phyloP scores from a whole-genome alignment of 108 stramenopile genomes.

The Cyclotella kingstonii region DNA sequence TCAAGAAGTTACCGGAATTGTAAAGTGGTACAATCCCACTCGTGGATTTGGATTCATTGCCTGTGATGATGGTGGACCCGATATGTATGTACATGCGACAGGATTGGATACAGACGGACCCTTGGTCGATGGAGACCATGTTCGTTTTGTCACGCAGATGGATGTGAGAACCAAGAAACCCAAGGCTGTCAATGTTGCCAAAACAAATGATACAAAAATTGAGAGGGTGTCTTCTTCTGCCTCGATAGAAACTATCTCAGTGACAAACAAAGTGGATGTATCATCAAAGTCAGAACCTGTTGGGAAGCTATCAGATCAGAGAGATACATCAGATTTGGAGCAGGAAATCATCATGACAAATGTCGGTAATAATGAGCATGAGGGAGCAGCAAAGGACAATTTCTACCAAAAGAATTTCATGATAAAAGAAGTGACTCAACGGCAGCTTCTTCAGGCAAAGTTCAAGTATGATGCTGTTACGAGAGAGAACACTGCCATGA shows the following conservation, averaged over 20 bases:
- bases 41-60: conserved; percentile 45
- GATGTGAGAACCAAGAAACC: conserved; percentile 39
- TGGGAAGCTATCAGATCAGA: too few relatives aligned
- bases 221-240: too few relatives aligned
- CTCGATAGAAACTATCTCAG: too few relatives aligned
- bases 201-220: neutral
- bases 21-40: conserved; percentile 39
- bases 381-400: too few relatives aligned
- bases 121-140: conserved; percentile 22
- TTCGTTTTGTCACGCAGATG: conserved; percentile 22
- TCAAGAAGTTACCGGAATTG: conserved; percentile 28
- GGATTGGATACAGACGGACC: conserved; percentile 23
- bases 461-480: too few relatives aligned
- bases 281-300: neutral
- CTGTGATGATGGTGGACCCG: conserved; percentile 39
- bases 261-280: neutral
- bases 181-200: conserved; percentile 29
- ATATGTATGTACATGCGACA: conserved; percentile 46
- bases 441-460: too few relatives aligned
- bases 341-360: too few relatives aligned
- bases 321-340: too few relatives aligned
- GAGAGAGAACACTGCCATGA: too few relatives aligned
- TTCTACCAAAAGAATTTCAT: too few relatives aligned
- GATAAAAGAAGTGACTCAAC: too few relatives aligned
- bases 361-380: too few relatives aligned